Evolutionary conservation across 495 filamentous ascomycete genomes (phyloP).

Genomic region (Immersiella caudata): DNA sequence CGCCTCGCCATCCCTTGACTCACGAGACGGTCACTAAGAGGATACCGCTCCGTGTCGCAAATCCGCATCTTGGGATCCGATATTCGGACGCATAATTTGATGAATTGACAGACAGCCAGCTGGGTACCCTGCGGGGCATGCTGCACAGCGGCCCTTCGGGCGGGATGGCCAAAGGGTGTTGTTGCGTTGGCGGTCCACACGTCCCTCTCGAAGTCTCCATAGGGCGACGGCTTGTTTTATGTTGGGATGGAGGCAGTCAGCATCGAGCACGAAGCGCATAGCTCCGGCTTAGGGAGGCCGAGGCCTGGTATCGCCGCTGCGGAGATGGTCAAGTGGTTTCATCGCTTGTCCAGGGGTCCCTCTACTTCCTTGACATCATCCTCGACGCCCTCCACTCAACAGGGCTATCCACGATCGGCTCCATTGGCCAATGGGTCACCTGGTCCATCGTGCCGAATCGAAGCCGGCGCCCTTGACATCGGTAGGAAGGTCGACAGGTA

Average conservation of each 20-base stretch:
- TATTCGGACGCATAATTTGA: conserved; percentile 1
- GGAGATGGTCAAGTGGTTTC: conserved; percentile 12
- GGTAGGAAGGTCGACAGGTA: neutral
- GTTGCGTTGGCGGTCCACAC: neutral
- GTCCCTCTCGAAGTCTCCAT: neutral
- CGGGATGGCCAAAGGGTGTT: neutral
- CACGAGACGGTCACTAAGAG: neutral
- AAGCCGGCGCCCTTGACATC: neutral
- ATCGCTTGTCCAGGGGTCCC: conserved; percentile 5
- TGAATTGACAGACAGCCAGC: neutral
- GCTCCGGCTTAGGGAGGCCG: conserved; percentile 16
- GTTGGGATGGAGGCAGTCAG: neutral
- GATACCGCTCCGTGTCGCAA: neutral
- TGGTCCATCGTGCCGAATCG: conserved; percentile 8
- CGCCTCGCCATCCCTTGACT: conserved; percentile 8
- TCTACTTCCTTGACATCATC: conserved; percentile 17
- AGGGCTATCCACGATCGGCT: conserved; percentile 14
- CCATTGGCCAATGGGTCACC: conserved; percentile 42
- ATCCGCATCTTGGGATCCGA: conserved; percentile 2
- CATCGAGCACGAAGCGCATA: conserved; percentile 3
- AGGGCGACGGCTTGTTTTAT: conserved; percentile 8
- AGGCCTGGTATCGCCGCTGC: neutral
- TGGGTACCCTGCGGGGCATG: neutral
- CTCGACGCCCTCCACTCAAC: conserved; percentile 22
- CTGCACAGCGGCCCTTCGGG: neutral